These are phyloP conservation scores for Hanseniaspora gamundiae DNA, from an alignment of 1,139 yeast species.

Conservation along the genomic window DNA sequence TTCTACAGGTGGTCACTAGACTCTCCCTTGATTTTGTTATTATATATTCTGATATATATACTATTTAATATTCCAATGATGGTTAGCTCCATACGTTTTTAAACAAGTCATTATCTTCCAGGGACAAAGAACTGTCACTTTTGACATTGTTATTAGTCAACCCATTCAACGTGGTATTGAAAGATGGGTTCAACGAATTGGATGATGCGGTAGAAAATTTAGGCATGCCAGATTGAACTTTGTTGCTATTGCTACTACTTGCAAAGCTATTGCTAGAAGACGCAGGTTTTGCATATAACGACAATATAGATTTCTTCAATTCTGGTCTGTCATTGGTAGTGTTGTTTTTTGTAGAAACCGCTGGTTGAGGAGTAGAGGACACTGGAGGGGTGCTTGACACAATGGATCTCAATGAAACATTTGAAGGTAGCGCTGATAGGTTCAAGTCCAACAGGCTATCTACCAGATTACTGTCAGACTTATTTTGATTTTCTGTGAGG, in stretches of 20 bases:
- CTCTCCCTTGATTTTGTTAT: background rate
- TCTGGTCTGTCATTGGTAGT: conserved; percentile 39
- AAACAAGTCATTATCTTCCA: conserved; percentile 18
- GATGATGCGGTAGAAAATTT: background rate
- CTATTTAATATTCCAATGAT: background rate
- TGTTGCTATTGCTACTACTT: background rate
- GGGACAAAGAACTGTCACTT: conserved; percentile 12
- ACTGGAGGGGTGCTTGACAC: conserved; percentile 4
- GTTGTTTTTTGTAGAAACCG: background rate
- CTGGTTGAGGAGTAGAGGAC: background rate
- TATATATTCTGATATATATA: background rate
- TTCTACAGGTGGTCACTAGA: conserved; percentile 63
- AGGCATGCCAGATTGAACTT: background rate
- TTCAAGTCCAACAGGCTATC: background rate
- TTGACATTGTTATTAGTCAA: conserved; percentile 5
- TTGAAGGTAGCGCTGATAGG: conserved; percentile 2
- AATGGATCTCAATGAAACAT: background rate
- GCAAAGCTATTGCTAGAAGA: background rate
- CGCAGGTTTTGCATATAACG: conserved; percentile 66
- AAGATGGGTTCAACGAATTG: conserved; percentile 7
- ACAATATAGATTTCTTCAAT: conserved; percentile 78
- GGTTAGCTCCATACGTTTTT: conserved; percentile 17
- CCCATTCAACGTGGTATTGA: no score
- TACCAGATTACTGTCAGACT: background rate
- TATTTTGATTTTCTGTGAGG: no score